Conservation (phyloP, 2,329 filamentous ascomycete species). For the Xylariaceae sp. region DNA sequence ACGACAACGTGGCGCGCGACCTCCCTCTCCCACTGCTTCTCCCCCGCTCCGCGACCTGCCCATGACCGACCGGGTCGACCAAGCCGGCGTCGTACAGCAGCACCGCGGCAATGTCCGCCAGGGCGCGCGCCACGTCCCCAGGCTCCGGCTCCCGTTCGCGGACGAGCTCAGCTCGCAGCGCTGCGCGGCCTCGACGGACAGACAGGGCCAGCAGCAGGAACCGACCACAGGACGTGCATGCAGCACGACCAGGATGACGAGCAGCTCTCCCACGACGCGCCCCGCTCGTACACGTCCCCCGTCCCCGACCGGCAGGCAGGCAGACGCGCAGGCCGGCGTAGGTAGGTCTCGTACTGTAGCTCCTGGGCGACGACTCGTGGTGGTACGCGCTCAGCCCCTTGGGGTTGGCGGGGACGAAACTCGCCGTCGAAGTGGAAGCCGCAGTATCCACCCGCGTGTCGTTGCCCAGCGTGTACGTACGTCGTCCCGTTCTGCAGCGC, state of each 20-base stretch:
- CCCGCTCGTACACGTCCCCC: neutral
- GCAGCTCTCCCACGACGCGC: conserved; percentile 1
- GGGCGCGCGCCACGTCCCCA: neutral
- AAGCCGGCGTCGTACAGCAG: neutral
- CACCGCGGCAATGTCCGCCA: neutral
- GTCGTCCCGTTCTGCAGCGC: neutral
- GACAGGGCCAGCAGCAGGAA: neutral
- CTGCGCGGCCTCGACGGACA: neutral
- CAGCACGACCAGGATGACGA: neutral
- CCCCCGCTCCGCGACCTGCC: neutral
- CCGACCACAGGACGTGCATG: neutral
- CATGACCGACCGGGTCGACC: neutral
- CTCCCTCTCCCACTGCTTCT: neutral
- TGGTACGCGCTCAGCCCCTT: neutral
- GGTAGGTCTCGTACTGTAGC: neutral
- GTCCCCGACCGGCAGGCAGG: neutral
- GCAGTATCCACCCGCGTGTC: neutral
- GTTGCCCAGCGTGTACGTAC: neutral
- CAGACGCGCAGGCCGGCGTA: neutral
- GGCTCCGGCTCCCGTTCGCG: neutral
- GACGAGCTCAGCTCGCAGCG: neutral
- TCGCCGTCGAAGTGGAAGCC: neutral
- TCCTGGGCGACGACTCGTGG: neutral
- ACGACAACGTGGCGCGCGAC: neutral
- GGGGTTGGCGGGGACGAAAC: neutral